phyloP scores from a whole-genome alignment of 345 rosid species.

The Populus alba region DNA sequence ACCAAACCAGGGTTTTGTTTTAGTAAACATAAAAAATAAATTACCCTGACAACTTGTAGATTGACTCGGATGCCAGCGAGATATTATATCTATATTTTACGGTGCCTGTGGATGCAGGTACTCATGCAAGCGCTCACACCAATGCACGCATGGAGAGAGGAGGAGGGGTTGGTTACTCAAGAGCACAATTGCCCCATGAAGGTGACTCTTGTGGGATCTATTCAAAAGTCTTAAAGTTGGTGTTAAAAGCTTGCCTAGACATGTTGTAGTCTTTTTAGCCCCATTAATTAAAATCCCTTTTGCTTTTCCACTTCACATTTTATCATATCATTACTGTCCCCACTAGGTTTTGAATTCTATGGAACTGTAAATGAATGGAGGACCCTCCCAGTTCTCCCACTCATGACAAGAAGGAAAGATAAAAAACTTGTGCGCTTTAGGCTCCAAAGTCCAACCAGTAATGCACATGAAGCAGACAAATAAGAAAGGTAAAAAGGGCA shows the following conservation, averaged over 20 bases:
- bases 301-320: not conserved
- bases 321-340: not conserved
- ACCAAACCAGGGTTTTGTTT: no score
- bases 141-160: constrained; percentile 3
- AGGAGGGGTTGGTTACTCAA: not conserved
- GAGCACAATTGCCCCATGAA: not conserved
- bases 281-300: not conserved
- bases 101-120: not conserved
- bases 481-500: not conserved
- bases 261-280: not conserved
- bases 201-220: not conserved
- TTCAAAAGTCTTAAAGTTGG: not conserved
- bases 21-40: no score
- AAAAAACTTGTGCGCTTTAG: not conserved
- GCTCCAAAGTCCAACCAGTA: not conserved
- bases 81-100: no score
- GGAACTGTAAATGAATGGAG: not conserved
- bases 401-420: not conserved
- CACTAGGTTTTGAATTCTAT: not conserved
- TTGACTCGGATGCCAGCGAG: no score
- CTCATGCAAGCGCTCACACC: constrained; percentile 7
- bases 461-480: not conserved
- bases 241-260: not conserved
- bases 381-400: not conserved
- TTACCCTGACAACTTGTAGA: no score